These are phyloP conservation scores for Penicillium corylophilum DNA, from an alignment of 2,329 filamentous ascomycete species.

Conservation along the genomic window DNA sequence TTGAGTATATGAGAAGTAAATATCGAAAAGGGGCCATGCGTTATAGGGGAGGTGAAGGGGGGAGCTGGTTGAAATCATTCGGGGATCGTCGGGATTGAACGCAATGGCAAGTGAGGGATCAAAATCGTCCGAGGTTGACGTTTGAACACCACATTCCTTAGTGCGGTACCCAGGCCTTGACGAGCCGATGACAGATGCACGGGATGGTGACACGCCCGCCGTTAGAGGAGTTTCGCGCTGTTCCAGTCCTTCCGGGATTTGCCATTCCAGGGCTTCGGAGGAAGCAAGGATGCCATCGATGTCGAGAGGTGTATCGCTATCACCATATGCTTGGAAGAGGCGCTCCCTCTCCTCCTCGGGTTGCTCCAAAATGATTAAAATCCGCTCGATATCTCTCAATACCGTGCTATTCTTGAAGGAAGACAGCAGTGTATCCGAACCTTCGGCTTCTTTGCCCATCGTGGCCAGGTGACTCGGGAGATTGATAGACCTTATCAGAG, in stretches of 20 bases:
- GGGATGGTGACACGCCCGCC: conserved; percentile 26
- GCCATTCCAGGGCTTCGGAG: conserved; percentile 35
- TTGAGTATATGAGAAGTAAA: conserved; percentile 74
- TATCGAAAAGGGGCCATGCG: conserved; percentile 59
- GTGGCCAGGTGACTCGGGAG: conserved; percentile 35
- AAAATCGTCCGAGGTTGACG: conserved; percentile 7
- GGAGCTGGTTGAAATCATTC: conserved; percentile 8
- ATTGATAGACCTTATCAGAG: conserved; percentile 52
- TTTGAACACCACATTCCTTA: conserved; percentile 30
- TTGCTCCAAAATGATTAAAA: conserved; percentile 51
- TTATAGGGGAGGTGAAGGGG: conserved; percentile 54
- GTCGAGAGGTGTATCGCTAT: conserved; percentile 30
- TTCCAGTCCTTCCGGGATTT: conserved; percentile 28
- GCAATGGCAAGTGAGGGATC: conserved; percentile 1
- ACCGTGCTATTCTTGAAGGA: conserved; percentile 64
- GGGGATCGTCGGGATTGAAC: conserved; percentile 6
- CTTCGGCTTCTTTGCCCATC: conserved; percentile 43
- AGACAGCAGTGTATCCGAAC: conserved; percentile 59
- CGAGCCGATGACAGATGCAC: conserved; percentile 19
- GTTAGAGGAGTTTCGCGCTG: conserved; percentile 19
- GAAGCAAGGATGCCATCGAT: conserved; percentile 31
- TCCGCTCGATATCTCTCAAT: conserved; percentile 61
- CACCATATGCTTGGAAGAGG: conserved; percentile 24
- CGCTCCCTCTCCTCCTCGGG: conserved; percentile 40
- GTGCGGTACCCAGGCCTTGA: conserved; percentile 17